These are phyloP conservation scores for Angomonas deanei DNA, from an alignment of 208 protist genomes.

Conservation along the genomic window DNA sequence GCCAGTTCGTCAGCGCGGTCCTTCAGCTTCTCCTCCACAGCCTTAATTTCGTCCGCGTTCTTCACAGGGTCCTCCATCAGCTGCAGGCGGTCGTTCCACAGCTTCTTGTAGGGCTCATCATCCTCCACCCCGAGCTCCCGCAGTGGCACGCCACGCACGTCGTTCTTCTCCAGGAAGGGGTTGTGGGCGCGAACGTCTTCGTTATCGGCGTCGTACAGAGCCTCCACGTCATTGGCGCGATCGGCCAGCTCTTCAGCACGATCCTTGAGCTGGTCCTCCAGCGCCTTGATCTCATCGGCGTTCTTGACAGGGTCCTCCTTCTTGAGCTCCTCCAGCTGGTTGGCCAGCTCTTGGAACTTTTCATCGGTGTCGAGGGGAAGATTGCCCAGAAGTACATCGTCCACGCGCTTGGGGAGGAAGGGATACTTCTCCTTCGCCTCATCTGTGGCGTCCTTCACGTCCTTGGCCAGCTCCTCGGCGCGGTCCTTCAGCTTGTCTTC, in stretches of 20 bases:
- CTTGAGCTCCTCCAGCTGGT: constrained; percentile 18
- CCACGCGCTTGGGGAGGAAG: constrained; percentile 37
- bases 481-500: constrained; percentile 16
- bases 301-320: constrained; percentile 14
- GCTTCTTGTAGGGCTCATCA: constrained; percentile 20
- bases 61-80: constrained; percentile 23
- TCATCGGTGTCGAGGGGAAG: constrained; percentile 28
- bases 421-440: constrained; percentile 37
- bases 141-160: constrained; percentile 21
- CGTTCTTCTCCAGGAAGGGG: constrained; percentile 32
- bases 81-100: constrained; percentile 11
- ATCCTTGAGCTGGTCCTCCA: background rate
- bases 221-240: constrained; percentile 15
- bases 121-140: constrained; percentile 17
- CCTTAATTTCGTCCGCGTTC: constrained; percentile 13
- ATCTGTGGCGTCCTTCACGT: constrained; percentile 17
- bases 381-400: constrained; percentile 34
- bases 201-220: constrained; percentile 13
- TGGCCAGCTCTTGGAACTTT: constrained; percentile 16
- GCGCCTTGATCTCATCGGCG: background rate
- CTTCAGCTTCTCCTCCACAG: constrained; percentile 15
- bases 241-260: constrained; percentile 19
- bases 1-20: constrained; percentile 20
- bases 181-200: constrained; percentile 31
- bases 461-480: constrained; percentile 15